Evolutionary conservation across 345 rosid genomes (phyloP).

Genomic region (Eutrema heterophyllum): DNA sequence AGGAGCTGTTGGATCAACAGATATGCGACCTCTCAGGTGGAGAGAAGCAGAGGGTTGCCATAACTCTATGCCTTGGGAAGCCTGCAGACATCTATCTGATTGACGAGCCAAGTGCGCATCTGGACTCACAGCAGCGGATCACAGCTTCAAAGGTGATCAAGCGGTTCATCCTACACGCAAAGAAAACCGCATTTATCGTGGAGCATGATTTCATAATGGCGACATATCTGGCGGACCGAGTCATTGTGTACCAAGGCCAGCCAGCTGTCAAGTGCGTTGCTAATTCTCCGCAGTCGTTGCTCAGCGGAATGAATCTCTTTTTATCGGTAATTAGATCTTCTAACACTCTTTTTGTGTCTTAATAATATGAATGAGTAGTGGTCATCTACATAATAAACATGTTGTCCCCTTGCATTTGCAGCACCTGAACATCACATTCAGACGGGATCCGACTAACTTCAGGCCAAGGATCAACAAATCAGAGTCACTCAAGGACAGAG

Average conservation of each 20-base stretch:
- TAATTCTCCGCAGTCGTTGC: no score
- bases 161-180: slow-evolving; percentile 86
- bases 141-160: slow-evolving; percentile 88
- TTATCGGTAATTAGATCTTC: no score
- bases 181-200: slow-evolving; percentile 84
- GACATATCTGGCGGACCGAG: slow-evolving; percentile 77
- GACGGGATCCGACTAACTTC: no score
- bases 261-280: slow-evolving; percentile 57
- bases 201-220: slow-evolving; percentile 97
- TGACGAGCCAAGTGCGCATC: slow-evolving; percentile 90
- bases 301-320: no score
- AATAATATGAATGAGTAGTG: no score
- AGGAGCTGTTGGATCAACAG: slow-evolving; percentile 80
- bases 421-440: no score
- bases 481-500: no score
- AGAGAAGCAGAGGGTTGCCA: slow-evolving; percentile 85
- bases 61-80: slow-evolving; percentile 90
- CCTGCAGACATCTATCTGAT: slow-evolving; percentile 89
- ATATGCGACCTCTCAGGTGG: slow-evolving; percentile 84
- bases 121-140: slow-evolving; percentile 90
- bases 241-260: slow-evolving; percentile 76
- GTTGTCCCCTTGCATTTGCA: no score
- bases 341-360: no score
- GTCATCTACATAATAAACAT: no score
- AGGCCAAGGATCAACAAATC: no score